Base-by-base conservation (phyloP, 1,284 basidiomycete genomes). In the Microbotryomycetes sp. region DNA sequence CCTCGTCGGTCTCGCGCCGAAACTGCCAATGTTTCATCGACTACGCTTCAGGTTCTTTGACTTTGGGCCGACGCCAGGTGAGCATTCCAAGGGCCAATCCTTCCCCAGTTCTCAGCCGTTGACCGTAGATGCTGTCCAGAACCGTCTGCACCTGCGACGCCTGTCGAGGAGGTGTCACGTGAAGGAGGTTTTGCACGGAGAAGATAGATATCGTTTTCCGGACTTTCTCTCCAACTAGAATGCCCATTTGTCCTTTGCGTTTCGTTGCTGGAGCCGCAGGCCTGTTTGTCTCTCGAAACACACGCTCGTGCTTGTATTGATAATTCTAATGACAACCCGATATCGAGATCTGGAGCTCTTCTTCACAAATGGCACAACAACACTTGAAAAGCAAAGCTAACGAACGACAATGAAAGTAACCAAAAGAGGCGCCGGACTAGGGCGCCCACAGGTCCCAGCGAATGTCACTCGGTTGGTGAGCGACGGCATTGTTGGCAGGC, bases 1-100 rank as follows among this genome's bases (percentile, higher is more conserved):
- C 35, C 78, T 91, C 56, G 85, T 91, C 57, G 79, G 79, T 11
- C 83, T 99, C 53, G 86, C 97, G 71, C 93, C 96, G 50, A 98
- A 98, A 78, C 81, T 98, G n/a, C 94, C 94, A 50, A 84, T 88
- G 78, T 88, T 90, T 55, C 73, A 74, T 58, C 63, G 73, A 13
- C 59, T 72, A 52, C 58, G 73, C 15, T 67, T 74, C 53, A 66
- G 64, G 49, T 74, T 71, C 60, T 69, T 69, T 31, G 67, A 67
- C 41, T 60, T 62, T 9, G 59, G 56, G 13, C 27, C 41, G 3
- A 67, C 62, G 9, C 62, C 63, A 2, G 65, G 65, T 67, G 21
- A 41, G 57, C 35, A 11, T 18, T 41, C 27, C 29, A 16, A 4
- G 9, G 5, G 16, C 2, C 2, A 21, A 29, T 23, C 9, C 21